Evolutionary conservation across 805 yeast genomes (phyloP).

Genomic region (Yamadazyma philogaea): DNA sequence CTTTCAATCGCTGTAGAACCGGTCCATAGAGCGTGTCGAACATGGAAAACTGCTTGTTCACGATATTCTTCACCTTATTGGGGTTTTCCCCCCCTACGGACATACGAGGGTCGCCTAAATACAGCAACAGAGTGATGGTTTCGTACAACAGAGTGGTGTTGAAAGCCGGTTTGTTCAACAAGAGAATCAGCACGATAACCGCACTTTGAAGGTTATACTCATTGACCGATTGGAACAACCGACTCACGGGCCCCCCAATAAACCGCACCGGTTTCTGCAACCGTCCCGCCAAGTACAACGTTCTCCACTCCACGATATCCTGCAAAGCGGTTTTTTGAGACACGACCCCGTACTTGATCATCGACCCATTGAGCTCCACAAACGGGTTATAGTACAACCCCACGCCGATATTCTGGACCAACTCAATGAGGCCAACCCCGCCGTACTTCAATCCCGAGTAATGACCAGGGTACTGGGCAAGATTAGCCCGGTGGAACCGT

Average conservation of each 20-base stretch:
- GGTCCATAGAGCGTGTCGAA: slow-evolving; percentile 79
- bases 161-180: slow-evolving; percentile 39
- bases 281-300: slow-evolving; percentile 87
- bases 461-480: slow-evolving; percentile 65
- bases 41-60: slow-evolving; percentile 63
- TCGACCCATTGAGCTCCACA: slow-evolving; percentile 48
- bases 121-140: slow-evolving; percentile 76
- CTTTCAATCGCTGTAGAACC: slow-evolving; percentile 19
- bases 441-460: slow-evolving; percentile 65
- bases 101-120: slow-evolving; percentile 88
- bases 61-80: slow-evolving; percentile 81
- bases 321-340: slow-evolving; percentile 55
- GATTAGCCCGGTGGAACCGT: slow-evolving; percentile 74
- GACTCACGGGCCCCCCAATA: slow-evolving; percentile 21
- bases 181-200: slow-evolving; percentile 60
- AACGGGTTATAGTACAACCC: slow-evolving; percentile 95
- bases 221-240: slow-evolving; percentile 58
- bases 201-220: slow-evolving; percentile 79
- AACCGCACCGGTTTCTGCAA: slow-evolving; percentile 87
- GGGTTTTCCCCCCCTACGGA: slow-evolving; percentile 89
- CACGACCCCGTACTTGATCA: slow-evolving; percentile 85
- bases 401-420: slow-evolving; percentile 15
- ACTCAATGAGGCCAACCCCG: slow-evolving; percentile 46
- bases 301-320: slow-evolving; percentile 82
- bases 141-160: slow-evolving; percentile 67